These are phyloP conservation scores for Volvox carteri DNA, from an alignment of 163 green algal species.

Conservation along the genomic window DNA sequence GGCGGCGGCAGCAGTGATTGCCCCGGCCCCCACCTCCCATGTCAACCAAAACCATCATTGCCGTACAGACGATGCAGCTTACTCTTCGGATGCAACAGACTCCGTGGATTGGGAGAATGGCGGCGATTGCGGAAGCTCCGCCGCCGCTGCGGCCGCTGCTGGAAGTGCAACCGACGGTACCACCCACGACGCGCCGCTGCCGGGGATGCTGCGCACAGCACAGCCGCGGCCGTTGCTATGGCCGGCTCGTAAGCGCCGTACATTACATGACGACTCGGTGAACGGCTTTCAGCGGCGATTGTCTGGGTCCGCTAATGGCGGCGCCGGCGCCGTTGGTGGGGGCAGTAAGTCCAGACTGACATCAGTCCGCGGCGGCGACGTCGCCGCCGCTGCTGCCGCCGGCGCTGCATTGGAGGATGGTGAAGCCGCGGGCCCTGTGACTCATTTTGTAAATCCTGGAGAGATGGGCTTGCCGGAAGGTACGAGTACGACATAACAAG, in stretches of 20 bases:
- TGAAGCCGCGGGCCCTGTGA: neutral
- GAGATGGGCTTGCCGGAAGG: constrained; percentile 46
- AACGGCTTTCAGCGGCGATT: too few relatives aligned
- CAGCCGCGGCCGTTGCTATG: too few relatives aligned
- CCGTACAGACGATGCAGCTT: neutral
- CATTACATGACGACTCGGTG: too few relatives aligned
- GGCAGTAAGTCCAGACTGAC: constrained; percentile 1
- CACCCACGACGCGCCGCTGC: too few relatives aligned
- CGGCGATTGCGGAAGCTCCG: neutral
- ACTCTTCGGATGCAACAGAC: constrained; percentile 26
- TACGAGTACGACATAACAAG: too few relatives aligned
- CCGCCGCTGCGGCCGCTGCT: neutral
- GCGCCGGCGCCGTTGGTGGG: neutral
- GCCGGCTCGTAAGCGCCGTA: too few relatives aligned
- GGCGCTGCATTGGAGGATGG: neutral
- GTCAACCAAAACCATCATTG: neutral
- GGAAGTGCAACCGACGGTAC: too few relatives aligned
- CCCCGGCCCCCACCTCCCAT: too few relatives aligned
- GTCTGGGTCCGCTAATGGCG: too few relatives aligned
- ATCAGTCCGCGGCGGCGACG: neutral
- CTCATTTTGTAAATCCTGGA: constrained; percentile 5
- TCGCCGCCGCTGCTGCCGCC: neutral
- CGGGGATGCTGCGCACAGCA: too few relatives aligned
- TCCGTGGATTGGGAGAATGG: neutral
- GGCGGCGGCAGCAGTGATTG: too few relatives aligned